Percentiles rank a stretch among this genome's conserved stretches.
Evolutionary conservation across 257 asterid species (phyloP).

Genomic region (Solanum sparsipilum): DNA sequence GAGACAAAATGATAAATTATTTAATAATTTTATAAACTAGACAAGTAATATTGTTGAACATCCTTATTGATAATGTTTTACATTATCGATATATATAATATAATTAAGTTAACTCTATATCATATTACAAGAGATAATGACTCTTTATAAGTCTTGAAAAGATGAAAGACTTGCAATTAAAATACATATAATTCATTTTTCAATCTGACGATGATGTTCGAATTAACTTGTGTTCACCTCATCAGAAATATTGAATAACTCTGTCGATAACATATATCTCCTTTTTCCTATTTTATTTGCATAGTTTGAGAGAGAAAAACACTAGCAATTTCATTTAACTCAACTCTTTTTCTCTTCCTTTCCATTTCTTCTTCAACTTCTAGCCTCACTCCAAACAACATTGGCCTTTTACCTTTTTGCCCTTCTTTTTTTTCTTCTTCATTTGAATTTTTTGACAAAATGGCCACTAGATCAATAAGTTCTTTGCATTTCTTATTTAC

Average conservation of each 20-base stretch:
- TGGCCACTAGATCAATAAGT: conserved; percentile 52
- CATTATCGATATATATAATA: background rate
- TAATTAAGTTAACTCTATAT: background rate
- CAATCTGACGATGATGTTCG: too few species aligned
- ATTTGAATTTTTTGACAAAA: conserved; percentile 2
- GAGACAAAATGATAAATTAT: background rate
- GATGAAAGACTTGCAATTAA: background rate
- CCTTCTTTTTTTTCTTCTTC: conserved; percentile 2
- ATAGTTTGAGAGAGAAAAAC: conserved; percentile 26
- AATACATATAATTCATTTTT: background rate
- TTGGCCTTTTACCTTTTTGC: conserved; percentile 30
- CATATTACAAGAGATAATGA: rapidly evolving
- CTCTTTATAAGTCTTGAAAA: background rate
- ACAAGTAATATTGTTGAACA: rapidly evolving
- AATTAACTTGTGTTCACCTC: background rate
- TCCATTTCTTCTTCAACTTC: conserved; percentile 35
- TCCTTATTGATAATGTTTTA: background rate
- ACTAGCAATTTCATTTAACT: conserved; percentile 14
- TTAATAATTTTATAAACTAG: too few species aligned
- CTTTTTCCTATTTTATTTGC: conserved; percentile 18
- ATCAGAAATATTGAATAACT: background rate
- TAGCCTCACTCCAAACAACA: conserved; percentile 74
- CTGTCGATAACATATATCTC: background rate
- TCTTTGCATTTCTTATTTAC: conserved; percentile 68
- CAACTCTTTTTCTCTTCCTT: conserved; percentile 50